Conservation (phyloP, 345 rosid species). For the Eucalyptus microcorys region DNA sequence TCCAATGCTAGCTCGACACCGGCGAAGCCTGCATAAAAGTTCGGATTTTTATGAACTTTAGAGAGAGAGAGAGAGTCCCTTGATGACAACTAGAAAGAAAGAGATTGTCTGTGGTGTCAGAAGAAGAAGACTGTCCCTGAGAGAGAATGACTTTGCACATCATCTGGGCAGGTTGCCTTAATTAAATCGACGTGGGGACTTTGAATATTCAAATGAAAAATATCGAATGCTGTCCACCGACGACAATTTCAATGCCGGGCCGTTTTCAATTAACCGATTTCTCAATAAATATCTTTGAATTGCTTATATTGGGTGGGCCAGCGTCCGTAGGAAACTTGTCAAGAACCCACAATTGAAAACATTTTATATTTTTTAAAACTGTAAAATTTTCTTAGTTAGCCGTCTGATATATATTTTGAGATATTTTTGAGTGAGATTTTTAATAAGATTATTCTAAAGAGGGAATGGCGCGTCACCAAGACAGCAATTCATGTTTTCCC, state of each 20-base stretch:
- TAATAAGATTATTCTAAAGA: neutral
- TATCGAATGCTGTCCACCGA: neutral
- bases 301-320: neutral
- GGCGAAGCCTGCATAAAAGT: neutral
- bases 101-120: neutral
- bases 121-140: neutral
- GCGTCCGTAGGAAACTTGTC: neutral
- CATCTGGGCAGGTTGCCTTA: neutral
- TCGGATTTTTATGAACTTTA: neutral
- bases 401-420: neutral
- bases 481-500: neutral
- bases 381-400: neutral
- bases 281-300: neutral
- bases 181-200: neutral
- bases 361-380: neutral
- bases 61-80: neutral
- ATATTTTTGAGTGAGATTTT: neutral
- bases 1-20: neutral
- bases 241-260: neutral
- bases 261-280: neutral
- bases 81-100: neutral
- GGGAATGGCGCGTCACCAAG: neutral
- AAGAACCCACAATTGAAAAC: neutral
- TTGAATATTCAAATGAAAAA: neutral
- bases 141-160: neutral